Evolutionary conservation across 352 stramenopile species (phyloP).

Genomic region (Phytophthora aleatoria): DNA sequence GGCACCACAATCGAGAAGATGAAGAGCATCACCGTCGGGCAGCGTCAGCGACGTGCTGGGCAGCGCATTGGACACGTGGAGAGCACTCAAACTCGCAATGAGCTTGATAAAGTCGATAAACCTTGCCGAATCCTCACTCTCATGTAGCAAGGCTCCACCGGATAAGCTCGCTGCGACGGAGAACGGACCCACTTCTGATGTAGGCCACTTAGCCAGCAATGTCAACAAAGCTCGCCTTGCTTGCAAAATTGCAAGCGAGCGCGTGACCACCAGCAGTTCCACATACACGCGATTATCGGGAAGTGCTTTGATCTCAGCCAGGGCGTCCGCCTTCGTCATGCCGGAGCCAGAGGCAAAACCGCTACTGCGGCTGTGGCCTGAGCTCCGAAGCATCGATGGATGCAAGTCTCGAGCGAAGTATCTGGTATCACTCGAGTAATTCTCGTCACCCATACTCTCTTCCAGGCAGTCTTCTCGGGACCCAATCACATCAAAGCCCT

Average conservation of each 20-base stretch:
- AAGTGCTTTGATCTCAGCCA: conserved; percentile 80
- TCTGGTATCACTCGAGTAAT: conserved; percentile 75
- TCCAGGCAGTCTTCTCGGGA: conserved; percentile 82
- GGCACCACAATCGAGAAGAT: conserved; percentile 61
- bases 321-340: conserved; percentile 65
- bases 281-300: conserved; percentile 80
- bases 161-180: conserved; percentile 55
- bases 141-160: conserved; percentile 8
- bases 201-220: conserved; percentile 81
- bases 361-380: conserved; percentile 51
- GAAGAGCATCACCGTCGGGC: conserved; percentile 46
- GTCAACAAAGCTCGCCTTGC: conserved; percentile 74
- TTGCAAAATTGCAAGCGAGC: conserved; percentile 84
- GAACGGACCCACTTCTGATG: conserved; percentile 58
- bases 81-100: conserved; percentile 69
- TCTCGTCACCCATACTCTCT: conserved; percentile 84
- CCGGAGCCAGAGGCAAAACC: conserved; percentile 43
- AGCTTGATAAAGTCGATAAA: conserved; percentile 90
- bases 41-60: conserved; percentile 34
- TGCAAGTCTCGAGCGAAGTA: conserved; percentile 83
- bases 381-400: conserved; percentile 69
- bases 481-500: conserved; percentile 81
- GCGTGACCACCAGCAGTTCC: conserved; percentile 76
- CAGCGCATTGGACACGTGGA: conserved; percentile 39
- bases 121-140: conserved; percentile 43